Base-by-base conservation (phyloP, 768 basidiomycete genomes). In the Mycena amicta region DNA sequence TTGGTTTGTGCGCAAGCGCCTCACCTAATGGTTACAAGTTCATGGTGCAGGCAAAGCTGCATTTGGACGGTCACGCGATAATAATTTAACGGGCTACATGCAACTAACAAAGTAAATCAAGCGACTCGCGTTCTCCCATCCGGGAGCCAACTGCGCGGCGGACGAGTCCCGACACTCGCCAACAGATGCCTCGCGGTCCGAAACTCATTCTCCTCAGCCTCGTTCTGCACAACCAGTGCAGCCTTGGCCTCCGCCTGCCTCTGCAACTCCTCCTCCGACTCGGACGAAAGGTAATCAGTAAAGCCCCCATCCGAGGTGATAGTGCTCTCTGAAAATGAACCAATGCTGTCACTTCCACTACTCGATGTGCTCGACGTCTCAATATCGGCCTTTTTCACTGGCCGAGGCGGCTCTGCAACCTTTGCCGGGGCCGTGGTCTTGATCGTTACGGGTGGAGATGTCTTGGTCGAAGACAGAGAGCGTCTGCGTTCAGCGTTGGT, bases 221-320 rank as follows among this genome's bases (percentile, higher is more conserved):
- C 86, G 59, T 83, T 89, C 74, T 92, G 88, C n/a, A 89, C 91
- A 16, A 90, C 73, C 41, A 90, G 70, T 4, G 87, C 89, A 3
- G 92, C 92, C 60, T 83, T 85, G 22, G 84, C 85, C 67, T 93
- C 92, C 4, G 92, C 92, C 72, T 93, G 91, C 58, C 90, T 80
- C 72, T 94, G 92, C 54, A 94, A 72, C 69, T 94, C 92, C 26
- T 86, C 90, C 67, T 94, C 92, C n/a, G 91, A 93, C 73, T 94
- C 92, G 68, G 93, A 92, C n/a, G 91, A 93, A 28, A 93, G 74
- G 70, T 94, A 94, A 70, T 94, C 92, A 13, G 92, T 94, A 68
- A 94, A 94, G 16, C 85, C 90, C 13, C 91, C 92, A 64, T 93
- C 92, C 8, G 91, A 92, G 3, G 88, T 92, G 55, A 93, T 80